phyloP scores from a whole-genome alignment of 345 rosid species.

The Gossypium turneri region DNA sequence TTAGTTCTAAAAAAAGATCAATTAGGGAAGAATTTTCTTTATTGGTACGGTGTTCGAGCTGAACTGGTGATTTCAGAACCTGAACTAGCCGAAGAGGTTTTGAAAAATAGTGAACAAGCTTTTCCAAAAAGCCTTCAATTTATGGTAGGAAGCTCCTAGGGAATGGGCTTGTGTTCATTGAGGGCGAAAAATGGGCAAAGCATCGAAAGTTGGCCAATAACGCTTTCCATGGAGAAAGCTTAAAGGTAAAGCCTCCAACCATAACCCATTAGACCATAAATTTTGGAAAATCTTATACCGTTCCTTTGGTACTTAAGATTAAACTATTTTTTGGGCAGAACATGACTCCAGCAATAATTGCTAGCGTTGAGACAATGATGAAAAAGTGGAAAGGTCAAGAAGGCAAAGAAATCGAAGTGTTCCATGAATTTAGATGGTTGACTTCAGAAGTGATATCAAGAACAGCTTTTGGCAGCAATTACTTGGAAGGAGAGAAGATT shows the following conservation, averaged over 20 bases:
- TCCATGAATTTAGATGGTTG: not conserved
- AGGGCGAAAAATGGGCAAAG: constrained; percentile 37
- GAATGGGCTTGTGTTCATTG: constrained; percentile 26
- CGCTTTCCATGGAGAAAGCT: constrained; percentile 40
- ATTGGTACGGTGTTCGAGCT: constrained; percentile 34
- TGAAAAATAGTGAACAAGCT: constrained; percentile 29
- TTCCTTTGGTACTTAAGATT: not conserved
- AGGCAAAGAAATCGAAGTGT: not conserved
- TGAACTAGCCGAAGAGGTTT: constrained; percentile 35
- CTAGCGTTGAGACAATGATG: not conserved
- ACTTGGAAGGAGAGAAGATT: not conserved
- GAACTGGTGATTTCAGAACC: constrained; percentile 35
- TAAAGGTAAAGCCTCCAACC: constrained; percentile 23
- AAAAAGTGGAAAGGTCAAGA: not conserved
- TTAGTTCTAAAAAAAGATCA: not conserved
- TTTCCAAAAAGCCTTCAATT: constrained; percentile 16
- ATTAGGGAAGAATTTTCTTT: constrained; percentile 32
- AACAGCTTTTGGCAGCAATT: not conserved
- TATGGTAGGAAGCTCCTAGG: constrained; percentile 26
- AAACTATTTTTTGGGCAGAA: not conserved
- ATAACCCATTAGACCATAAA: not conserved
- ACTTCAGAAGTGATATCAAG: not conserved
- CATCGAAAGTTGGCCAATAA: constrained; percentile 20
- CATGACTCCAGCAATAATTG: not conserved
- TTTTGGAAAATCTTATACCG: no score